phyloP scores from a whole-genome alignment of 768 basidiomycete species.

The Calocybe indica region DNA sequence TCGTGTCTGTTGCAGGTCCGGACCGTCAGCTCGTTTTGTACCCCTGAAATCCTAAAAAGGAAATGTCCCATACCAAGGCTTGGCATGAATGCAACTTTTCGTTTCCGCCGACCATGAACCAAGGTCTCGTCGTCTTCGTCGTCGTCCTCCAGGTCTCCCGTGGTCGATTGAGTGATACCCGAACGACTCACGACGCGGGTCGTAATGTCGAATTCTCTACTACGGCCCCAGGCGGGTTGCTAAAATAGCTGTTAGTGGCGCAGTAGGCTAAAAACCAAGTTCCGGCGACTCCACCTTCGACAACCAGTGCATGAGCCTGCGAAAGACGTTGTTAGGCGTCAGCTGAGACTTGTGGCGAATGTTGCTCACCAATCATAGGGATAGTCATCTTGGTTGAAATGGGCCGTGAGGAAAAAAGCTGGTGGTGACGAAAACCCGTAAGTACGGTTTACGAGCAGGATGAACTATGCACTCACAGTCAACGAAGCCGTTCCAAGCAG shows the following conservation, averaged over 20 bases:
- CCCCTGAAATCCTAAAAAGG: slow-evolving; percentile 5
- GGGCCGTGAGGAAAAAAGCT: slow-evolving; percentile 88
- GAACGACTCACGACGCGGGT: slow-evolving; percentile 67
- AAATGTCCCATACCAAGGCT: slow-evolving; percentile 53
- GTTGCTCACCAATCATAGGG: slow-evolving; percentile 71
- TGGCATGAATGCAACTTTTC: slow-evolving; percentile 84
- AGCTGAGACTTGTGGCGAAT: slow-evolving; percentile 1
- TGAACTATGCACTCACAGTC: slow-evolving; percentile 51
- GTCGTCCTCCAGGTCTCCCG: slow-evolving; percentile 79
- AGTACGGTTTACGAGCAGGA: not conserved
- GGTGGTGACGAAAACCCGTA: slow-evolving; percentile 1
- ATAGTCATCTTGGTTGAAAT: slow-evolving; percentile 84
- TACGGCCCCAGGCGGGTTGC: slow-evolving; percentile 90
- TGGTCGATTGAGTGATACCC: slow-evolving; percentile 58
- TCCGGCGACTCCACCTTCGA: slow-evolving; percentile 47
- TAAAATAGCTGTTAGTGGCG: slow-evolving; percentile 21
- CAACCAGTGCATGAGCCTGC: slow-evolving; percentile 88
- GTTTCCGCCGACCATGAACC: slow-evolving; percentile 65
- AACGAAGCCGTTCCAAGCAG: slow-evolving; percentile 86
- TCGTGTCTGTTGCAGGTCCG: slow-evolving; percentile 51
- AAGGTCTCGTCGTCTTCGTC: slow-evolving; percentile 47
- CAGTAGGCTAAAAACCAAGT: not conserved
- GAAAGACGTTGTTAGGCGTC: slow-evolving; percentile 9
- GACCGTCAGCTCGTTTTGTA: slow-evolving; percentile 4
- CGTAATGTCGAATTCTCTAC: slow-evolving; percentile 86